phyloP scores from a whole-genome alignment of 176 grass and related monocot genomes.

The Carex kokanica region DNA sequence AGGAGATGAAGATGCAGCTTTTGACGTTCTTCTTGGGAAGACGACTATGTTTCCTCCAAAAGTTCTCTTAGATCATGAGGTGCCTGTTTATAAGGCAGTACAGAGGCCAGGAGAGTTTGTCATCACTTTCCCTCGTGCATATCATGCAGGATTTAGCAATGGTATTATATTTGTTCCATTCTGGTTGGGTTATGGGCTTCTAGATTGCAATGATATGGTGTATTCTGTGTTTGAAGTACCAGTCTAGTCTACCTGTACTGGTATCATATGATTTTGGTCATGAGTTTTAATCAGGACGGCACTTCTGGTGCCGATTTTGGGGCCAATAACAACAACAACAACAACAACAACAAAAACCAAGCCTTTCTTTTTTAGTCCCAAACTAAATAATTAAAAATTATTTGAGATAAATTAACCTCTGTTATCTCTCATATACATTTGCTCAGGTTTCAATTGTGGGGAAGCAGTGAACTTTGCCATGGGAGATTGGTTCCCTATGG shows the following conservation, averaged over 20 bases:
- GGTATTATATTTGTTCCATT: conserved; percentile 43
- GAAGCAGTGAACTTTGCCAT: conserved; percentile 95
- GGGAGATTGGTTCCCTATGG: conserved; percentile 77
- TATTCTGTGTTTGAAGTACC: neutral
- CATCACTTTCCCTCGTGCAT: conserved; percentile 88
- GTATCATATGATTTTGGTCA: neutral
- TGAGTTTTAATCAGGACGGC: neutral
- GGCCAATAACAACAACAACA: neutral
- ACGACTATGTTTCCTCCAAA: conserved; percentile 98
- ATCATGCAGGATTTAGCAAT: conserved; percentile 95
- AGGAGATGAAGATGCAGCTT: conserved; percentile 75
- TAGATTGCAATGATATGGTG: neutral
- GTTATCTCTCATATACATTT: conserved; percentile 3
- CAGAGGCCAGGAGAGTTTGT: conserved; percentile 96
- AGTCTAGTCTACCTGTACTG: neutral
- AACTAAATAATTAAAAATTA: neutral
- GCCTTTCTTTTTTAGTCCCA: too few species aligned
- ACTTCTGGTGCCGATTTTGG: neutral
- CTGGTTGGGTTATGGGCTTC: neutral
- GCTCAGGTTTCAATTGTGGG: conserved; percentile 85
- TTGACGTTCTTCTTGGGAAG: conserved; percentile 90
- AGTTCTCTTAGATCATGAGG: conserved; percentile 62
- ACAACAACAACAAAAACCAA: too few species aligned
- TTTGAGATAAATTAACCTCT: conserved; percentile 7
- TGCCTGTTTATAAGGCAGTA: conserved; percentile 93